These are phyloP conservation scores for Scheffersomyces parashehatae DNA, from an alignment of 1,139 yeast genomes.

Conservation along the genomic window DNA sequence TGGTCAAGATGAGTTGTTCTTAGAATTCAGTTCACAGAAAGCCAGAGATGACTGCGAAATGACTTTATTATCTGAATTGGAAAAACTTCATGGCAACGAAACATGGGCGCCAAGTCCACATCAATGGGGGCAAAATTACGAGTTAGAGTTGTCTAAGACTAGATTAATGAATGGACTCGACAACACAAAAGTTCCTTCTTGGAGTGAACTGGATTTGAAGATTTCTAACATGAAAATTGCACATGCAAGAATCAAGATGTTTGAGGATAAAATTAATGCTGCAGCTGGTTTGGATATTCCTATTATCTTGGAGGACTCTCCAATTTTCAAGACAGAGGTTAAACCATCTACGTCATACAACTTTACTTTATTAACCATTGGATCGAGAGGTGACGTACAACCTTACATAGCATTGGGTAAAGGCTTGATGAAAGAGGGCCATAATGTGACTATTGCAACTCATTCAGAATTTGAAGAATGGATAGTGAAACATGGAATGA, in stretches of 20 bases:
- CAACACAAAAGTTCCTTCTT: constrained; percentile 1
- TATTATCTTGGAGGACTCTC: constrained; percentile 64
- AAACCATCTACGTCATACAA: constrained; percentile 54
- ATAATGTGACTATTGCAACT: constrained; percentile 78
- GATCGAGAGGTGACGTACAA: constrained; percentile 95
- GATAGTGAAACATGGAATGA: constrained; percentile 66
- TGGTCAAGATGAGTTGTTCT: constrained; percentile 73
- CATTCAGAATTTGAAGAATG: constrained; percentile 79
- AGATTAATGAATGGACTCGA: constrained; percentile 3
- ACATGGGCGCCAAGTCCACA: constrained; percentile 26
- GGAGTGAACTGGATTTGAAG: constrained; percentile 9
- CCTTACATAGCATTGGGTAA: constrained; percentile 90
- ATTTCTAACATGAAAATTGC: constrained; percentile 30
- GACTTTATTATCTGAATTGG: constrained; percentile 53
- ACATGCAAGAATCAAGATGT: constrained; percentile 57
- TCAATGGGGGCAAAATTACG: constrained; percentile 30
- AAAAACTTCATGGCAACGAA: constrained; percentile 33
- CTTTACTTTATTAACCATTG: constrained; percentile 80
- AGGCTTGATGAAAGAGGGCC: constrained; percentile 79
- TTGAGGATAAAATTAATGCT: constrained; percentile 60
- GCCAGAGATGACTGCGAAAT: constrained; percentile 74
- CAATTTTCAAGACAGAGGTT: constrained; percentile 52
- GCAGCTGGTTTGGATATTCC: constrained; percentile 69
- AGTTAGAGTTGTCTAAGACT: constrained; percentile 9
- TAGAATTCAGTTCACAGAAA: constrained; percentile 69